phyloP scores from a whole-genome alignment of 1,139 yeast species.

The Sugiyamaella neomexicana region DNA sequence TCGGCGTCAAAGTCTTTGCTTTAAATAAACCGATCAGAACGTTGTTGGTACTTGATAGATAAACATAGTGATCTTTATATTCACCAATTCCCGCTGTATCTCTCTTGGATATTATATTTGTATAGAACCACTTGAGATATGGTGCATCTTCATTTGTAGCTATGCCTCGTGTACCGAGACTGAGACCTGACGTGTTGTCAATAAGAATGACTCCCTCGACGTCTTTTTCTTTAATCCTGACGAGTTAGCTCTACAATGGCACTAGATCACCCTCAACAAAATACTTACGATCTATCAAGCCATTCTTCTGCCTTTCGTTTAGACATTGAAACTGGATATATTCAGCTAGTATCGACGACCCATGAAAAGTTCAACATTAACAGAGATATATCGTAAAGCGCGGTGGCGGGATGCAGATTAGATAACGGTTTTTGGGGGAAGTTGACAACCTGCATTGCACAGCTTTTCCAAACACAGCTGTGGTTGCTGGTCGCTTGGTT shows the following conservation, averaged over 20 bases:
- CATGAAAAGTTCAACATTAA: background rate
- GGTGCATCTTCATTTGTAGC: constrained; percentile 36
- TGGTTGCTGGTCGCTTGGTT: no score
- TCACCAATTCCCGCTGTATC: constrained; percentile 20
- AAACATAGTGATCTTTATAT: constrained; percentile 21
- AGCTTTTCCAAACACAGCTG: no score
- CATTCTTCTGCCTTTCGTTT: constrained; percentile 25
- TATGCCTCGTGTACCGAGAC: constrained; percentile 35
- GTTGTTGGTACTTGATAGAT: constrained; percentile 20
- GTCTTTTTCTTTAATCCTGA: constrained; percentile 28
- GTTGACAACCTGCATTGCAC: background rate
- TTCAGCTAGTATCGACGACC: background rate
- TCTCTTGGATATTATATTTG: constrained; percentile 13
- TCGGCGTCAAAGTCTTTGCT: background rate
- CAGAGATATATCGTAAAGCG: background rate
- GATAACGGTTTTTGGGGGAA: no score
- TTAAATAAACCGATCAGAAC: constrained; percentile 28
- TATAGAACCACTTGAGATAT: constrained; percentile 27
- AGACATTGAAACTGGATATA: constrained; percentile 3
- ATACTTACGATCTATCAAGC: constrained; percentile 33
- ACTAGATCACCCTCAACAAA: no score
- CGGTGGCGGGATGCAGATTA: no score
- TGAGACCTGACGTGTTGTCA: constrained; percentile 31
- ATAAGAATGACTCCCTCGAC: constrained; percentile 33
- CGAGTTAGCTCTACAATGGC: background rate